These are phyloP conservation scores for Amauroascus verrucosus DNA, from an alignment of 2,329 filamentous ascomycete species.

Conservation along the genomic window DNA sequence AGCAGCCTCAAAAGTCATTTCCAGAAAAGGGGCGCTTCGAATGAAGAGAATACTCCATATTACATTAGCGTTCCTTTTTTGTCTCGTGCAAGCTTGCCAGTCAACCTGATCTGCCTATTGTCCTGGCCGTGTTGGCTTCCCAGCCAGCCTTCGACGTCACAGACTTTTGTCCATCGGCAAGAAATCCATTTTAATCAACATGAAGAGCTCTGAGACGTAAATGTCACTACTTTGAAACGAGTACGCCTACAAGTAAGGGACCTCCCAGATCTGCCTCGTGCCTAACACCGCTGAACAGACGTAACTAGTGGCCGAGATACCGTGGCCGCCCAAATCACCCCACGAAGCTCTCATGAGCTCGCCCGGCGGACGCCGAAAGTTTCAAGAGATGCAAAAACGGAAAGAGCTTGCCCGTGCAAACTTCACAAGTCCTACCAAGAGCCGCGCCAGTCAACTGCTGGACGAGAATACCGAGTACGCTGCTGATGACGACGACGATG, in stretches of 20 bases:
- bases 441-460: slow-evolving; percentile 13
- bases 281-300: background rate
- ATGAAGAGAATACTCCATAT: background rate
- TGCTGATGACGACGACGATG: slow-evolving; percentile 61
- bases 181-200: background rate
- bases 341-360: slow-evolving; percentile 55
- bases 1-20: background rate
- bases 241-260: slow-evolving; percentile 22
- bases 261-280: background rate
- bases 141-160: background rate
- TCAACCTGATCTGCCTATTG: no score
- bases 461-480: slow-evolving; percentile 25
- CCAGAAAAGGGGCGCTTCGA: background rate
- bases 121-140: no score
- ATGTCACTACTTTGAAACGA: background rate
- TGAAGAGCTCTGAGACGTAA: background rate
- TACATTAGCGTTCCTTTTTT: background rate
- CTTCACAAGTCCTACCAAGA: slow-evolving; percentile 15
- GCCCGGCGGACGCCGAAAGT: slow-evolving; percentile 67
- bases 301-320: slow-evolving; percentile 17
- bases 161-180: background rate
- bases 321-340: slow-evolving; percentile 54
- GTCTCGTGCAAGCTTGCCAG: no score
- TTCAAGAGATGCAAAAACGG: slow-evolving; percentile 57
- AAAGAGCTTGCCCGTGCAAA: slow-evolving; percentile 54